Evolutionary conservation across 208 protist genomes (phyloP), one percentile per base, ranked within the genome.

Genomic region (Trypanosoma theileri): DNA sequence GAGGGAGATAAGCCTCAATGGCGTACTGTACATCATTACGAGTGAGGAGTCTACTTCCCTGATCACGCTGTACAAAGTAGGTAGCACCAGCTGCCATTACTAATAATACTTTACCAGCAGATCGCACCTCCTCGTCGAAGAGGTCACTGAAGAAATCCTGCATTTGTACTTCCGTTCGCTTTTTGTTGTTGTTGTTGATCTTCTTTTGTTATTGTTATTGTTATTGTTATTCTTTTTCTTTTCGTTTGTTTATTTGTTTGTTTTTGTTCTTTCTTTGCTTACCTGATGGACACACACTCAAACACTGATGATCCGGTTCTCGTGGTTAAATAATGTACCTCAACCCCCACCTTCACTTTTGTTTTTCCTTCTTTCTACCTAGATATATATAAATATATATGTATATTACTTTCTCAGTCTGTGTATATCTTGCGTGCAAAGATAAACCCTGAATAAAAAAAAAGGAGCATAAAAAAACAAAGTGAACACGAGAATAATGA

Each of bases 1-100:
- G 86, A 10, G 84, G 71, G 52, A 94, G 72, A 71, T 94, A 77
- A 3, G 78, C 79, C 13, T 80, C 65, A 57, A 92, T 89, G 35
- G 84, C 85, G 71, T 86, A 81, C 69, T 80, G 66, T 46, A 81
- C 85, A 46, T 91, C 76, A 59, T 72, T 1, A 68, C 77, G 40
- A 79, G 61, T 17, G 71, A 66, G 55, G 63, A 63, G 79, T 66
- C 40, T 62, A 26, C 50, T 44, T 19, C n/a, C 22, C 8, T 42
- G 40, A 2, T 42, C 63, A 24, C 58, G 62, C n/a, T 62, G 66
- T 0, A 66, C 52, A 12, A 89, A 42, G 78, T 84, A 92, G 66
- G 66, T 35, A 35, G 28, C 81, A 48, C 76, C 48, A 54, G 70
- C 79, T 1, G 69, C 66, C 3, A 72, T 69, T 10, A 72, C 79